phyloP scores from a whole-genome alignment of 2,329 filamentous ascomycete species.

The Plectosphaerella plurivora region DNA sequence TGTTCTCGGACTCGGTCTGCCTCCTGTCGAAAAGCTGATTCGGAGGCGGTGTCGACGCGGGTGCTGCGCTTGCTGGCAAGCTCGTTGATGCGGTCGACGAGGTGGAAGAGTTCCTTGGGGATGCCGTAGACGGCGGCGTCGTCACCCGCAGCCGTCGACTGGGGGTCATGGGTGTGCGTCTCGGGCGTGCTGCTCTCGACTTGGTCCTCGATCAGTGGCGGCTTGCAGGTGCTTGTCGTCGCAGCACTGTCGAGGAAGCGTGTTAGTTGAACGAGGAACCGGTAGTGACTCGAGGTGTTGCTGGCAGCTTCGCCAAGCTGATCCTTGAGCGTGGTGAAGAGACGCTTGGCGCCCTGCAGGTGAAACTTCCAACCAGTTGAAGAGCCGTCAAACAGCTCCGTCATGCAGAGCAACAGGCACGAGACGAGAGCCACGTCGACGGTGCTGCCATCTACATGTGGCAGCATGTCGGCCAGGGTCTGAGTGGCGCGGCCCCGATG shows the following conservation, averaged over 20 bases:
- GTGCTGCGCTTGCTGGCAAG: constrained; percentile 25
- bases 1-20: constrained; percentile 24
- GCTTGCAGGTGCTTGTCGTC: constrained; percentile 26
- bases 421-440: constrained; percentile 31
- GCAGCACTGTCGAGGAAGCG: constrained; percentile 27
- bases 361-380: constrained; percentile 37
- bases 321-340: constrained; percentile 25
- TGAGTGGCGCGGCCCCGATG: constrained; percentile 27
- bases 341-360: constrained; percentile 33
- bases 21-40: constrained; percentile 22
- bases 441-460: constrained; percentile 24
- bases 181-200: constrained; percentile 18
- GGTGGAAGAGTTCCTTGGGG: constrained; percentile 28
- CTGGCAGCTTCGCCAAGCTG: constrained; percentile 26
- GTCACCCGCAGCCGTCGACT: constrained; percentile 13
- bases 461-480: constrained; percentile 23
- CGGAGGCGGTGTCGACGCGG: constrained; percentile 22
- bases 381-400: constrained; percentile 36
- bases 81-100: constrained; percentile 25
- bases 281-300: constrained; percentile 18
- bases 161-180: not conserved
- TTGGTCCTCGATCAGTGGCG: constrained; percentile 26
- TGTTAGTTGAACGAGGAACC: constrained; percentile 28
- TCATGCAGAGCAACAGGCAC: constrained; percentile 35
- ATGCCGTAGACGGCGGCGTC: constrained; percentile 29